Conservation (phyloP, 352 stramenopile species). For the Blastocystis sp. region DNA sequence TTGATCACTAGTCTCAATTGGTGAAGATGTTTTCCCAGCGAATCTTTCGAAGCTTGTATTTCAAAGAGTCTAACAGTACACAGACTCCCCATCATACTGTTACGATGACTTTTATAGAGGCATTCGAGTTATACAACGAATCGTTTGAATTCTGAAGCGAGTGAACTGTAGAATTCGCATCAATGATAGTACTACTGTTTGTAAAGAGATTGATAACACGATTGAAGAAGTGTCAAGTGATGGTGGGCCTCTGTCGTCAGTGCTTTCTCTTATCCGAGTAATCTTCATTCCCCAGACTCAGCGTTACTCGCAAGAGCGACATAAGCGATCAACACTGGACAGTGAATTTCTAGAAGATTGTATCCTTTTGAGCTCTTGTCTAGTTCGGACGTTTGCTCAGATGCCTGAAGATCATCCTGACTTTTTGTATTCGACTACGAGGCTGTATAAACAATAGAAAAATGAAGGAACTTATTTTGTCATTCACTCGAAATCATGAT, state of each 20-base stretch:
- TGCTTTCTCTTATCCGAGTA: slow-evolving; percentile 26
- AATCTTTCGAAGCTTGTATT: not conserved
- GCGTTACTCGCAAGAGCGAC: not conserved
- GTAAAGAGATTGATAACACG: not conserved
- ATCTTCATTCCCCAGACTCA: not conserved
- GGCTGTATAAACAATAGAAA: not conserved
- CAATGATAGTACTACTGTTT: not conserved
- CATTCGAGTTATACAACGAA: slow-evolving; percentile 30
- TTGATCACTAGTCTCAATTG: not conserved
- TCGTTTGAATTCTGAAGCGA: not conserved
- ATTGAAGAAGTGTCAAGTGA: not conserved
- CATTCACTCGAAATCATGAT: not conserved
- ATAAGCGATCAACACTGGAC: not conserved
- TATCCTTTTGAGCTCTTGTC: not conserved
- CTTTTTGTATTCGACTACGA: not conserved
- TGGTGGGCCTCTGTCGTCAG: not conserved
- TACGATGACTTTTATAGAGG: not conserved
- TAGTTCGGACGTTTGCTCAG: slow-evolving; percentile 1
- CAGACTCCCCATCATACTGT: not conserved
- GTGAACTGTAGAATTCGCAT: not conserved
- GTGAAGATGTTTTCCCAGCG: not conserved
- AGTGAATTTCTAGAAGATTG: not conserved
- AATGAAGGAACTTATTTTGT: not conserved
- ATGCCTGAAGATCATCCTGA: slow-evolving; percentile 38
- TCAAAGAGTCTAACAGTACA: not conserved